Evolutionary conservation across 768 basidiomycete genomes (phyloP), one percentile per base, ranked within the genome.

Genomic region (Nidularia sp.): DNA sequence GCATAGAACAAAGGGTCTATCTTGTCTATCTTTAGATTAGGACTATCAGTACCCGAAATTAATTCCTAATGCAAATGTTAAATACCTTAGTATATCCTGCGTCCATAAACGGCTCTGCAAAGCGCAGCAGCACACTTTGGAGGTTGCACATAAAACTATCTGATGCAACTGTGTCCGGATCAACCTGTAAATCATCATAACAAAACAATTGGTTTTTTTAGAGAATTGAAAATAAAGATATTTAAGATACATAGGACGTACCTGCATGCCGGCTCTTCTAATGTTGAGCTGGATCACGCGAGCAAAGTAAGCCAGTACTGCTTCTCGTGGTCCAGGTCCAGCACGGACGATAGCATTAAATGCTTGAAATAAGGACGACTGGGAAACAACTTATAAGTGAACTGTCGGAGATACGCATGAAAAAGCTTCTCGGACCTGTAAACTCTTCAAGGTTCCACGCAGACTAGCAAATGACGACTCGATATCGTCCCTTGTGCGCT

Each of bases 91-190:
- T 82, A 59, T 87, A 98, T 50, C 78, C 83, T 0, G 90, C 85
- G 65, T 98, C 96, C 78, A 98, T 92, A 61, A 98, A 96, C 0
- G 96, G 96, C 58, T 95, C 92, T 31, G 93, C 87, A 60, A 99
- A 88, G 10, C 85, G 81, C 45, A 93, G 75, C 22, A 98, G 68
- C 10, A 97, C 71, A n/a, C 77, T 77, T 58, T 95, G 90, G 33
- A 95, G 62, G 59, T 98, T 98, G 53, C 90, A 78, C 87, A 99
- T 89, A 66, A 93, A 98, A 52, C 90, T 86, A 63, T 99, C 96
- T 0, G 85, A 85, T 1, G 94, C 83, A 8, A 98, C 94, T 0
- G 90, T 92, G 7, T 81, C 79, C 1, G 85, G 81, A 52, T 98
- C 91, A 33, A 97, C 90, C 25, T 29, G 25, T 29, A 29, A 29